These are phyloP conservation scores for Lathyrus tuberosus DNA, from an alignment of 306 rosid genomes.

Conservation along the genomic window DNA sequence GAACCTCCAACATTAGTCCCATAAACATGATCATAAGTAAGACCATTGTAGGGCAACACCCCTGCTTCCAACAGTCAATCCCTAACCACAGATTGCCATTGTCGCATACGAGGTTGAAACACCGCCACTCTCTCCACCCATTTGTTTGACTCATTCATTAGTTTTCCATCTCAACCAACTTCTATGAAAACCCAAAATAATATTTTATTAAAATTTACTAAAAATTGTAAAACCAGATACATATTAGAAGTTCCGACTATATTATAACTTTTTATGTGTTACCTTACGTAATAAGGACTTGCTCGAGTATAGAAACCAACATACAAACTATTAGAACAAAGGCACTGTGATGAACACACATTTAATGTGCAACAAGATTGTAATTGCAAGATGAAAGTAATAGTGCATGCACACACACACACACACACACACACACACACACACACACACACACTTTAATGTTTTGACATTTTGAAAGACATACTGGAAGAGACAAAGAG, in stretches of 20 bases:
- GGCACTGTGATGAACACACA: no score
- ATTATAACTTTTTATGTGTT: neutral
- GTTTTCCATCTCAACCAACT: conserved; percentile 62
- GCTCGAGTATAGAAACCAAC: conserved; percentile 85
- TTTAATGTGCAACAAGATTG: no score
- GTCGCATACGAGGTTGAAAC: conserved; percentile 52
- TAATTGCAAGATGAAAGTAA: no score
- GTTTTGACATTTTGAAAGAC: no score
- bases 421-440: no score
- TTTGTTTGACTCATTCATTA: conserved; percentile 62
- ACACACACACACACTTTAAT: no score
- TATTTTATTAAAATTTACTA: no score
- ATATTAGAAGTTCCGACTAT: no score
- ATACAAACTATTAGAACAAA: conserved; percentile 54
- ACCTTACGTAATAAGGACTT: conserved; percentile 44
- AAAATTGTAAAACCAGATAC: no score
- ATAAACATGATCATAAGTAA: conserved; percentile 65
- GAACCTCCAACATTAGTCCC: conserved; percentile 86
- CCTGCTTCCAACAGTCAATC: conserved; percentile 64
- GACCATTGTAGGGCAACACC: conserved; percentile 61
- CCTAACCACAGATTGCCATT: conserved; percentile 71
- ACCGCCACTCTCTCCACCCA: conserved; percentile 79
- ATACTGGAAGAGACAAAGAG: no score
- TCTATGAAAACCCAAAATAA: conserved; percentile 19
- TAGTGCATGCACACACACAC: no score